Conservation (phyloP, 2,329 filamentous ascomycete genomes). For the Sporothrix brasiliensis region DNA sequence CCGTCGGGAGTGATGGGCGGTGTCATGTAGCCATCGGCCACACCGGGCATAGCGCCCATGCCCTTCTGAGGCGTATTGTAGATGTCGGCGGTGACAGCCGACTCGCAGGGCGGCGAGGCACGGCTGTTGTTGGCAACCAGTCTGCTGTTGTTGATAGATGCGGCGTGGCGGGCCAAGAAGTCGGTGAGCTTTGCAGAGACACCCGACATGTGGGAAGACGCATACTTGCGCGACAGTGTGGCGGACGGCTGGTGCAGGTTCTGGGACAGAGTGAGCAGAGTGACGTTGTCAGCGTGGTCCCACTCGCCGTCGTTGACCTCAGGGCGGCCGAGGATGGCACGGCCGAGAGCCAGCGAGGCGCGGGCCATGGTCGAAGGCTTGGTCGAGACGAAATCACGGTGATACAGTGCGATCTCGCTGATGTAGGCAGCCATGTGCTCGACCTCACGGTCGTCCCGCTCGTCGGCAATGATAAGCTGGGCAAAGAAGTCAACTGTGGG, state of each 20-base stretch:
- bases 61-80: slow-evolving; percentile 81
- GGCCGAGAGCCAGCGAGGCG: slow-evolving; percentile 80
- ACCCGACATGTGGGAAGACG: slow-evolving; percentile 55
- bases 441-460: slow-evolving; percentile 76
- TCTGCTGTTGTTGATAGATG: slow-evolving; percentile 39
- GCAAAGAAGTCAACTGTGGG: slow-evolving; percentile 94
- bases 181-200: slow-evolving; percentile 60
- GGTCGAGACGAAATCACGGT: slow-evolving; percentile 94
- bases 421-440: slow-evolving; percentile 96
- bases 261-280: slow-evolving; percentile 62
- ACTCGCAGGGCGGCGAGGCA: slow-evolving; percentile 60
- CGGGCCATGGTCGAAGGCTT: slow-evolving; percentile 89
- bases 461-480: slow-evolving; percentile 82
- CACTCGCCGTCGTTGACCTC: slow-evolving; percentile 77
- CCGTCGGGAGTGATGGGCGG: slow-evolving; percentile 83
- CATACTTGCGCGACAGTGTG: slow-evolving; percentile 63
- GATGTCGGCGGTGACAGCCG: slow-evolving; percentile 57
- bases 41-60: slow-evolving; percentile 62
- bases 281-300: slow-evolving; percentile 71
- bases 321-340: slow-evolving; percentile 79
- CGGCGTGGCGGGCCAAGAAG: slow-evolving; percentile 63
- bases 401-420: slow-evolving; percentile 91
- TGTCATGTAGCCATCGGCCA: slow-evolving; percentile 76
- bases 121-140: slow-evolving; percentile 40
- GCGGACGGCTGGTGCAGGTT: slow-evolving; percentile 62